Evolutionary conservation across 495 filamentous ascomycete species (phyloP), one percentile per base, ranked within the genome.

Genomic region (Bacidia gigantensis): DNA sequence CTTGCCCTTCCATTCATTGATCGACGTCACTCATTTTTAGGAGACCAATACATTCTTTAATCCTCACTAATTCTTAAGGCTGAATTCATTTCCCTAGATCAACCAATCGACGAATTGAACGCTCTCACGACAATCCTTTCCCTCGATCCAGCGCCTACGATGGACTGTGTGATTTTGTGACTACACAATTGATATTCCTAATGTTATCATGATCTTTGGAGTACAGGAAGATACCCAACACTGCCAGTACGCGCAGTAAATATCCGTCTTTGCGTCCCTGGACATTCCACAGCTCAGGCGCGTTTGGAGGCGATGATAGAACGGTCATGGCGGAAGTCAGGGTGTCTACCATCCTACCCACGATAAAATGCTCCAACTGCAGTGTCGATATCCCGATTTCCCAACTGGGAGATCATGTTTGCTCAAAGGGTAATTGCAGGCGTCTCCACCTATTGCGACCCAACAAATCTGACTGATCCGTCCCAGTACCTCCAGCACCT

Each of bases 281-380:
- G 20, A 38, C 56, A 58, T 51, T 55, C 52, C 50, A 46, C 14
- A 29, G 43, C 56, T 41, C 24, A 43, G 58, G 40, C 49, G 32
- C 44, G 26, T 56, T 17, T 41, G 40, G 51, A 48, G 51, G 64
- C 53, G 20, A 77, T 75, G 74, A 69, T 72, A 55, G 64, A 35
- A 35, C 29, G 29, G 14, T 35, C 14, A 35, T 35, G 29, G 29
- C 29, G 29, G 29, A 35, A 35, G 67, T 70, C 57, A 69, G 81
- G 60, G 73, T 77, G 54, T 78, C 78, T 70, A 80, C 77, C 69
- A 80, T 89, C 47, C 73, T 98, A 72, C 89, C 90, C 60, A 81
- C 81, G 18, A 88, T 98, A 66, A 97, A 95, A 79, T 98, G 92
- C 72, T 97, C 93, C 46, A 84, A 75, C 64, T 98, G 92, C 63